Base-by-base conservation (phyloP, 2,329 filamentous ascomycete genomes). In the Sporothrix globosa region DNA sequence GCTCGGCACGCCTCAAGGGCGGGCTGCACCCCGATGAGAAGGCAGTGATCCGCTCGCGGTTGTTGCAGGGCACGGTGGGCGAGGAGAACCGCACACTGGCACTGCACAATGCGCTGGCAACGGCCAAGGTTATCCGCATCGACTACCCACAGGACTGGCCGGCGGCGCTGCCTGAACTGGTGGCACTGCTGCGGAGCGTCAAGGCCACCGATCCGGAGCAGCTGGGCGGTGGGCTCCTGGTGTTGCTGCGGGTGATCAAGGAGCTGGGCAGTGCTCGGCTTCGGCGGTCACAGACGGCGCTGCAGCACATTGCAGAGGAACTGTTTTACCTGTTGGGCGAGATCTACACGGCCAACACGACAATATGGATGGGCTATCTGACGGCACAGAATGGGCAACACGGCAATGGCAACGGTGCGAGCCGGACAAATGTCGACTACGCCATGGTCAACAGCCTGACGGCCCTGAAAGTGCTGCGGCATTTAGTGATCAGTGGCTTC, bases 101-200 rank as follows among this genome's bases (percentile, higher is more conserved):
- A 21, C 81, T 96, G 44, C 94, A 97, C 77, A 97, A 96, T 82
- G 92, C 95, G 17, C 83, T 98, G 34, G 91, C 96, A 70, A 85
- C 93, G 56, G 92, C 94, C 19, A 98, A 97, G 80, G 90, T 98
- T 70, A 86, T 96, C 71, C 87, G 96, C 71, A 92, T 93, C 78
- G 96, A 98, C 79, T 98, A 92, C 78, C 95, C 95, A 0, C 83
- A 87, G 67, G 91, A 97, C 72, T 99, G 96, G 96, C 86, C 88
- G 1, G 84, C 88, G 61, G 86, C 87, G 24, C 79, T 91, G 54
- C 80, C 84, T 19, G 83, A 79, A n/a, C 79, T 95, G 10, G 87
- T 92, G 63, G 82, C 85, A 34, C 82, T 90, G 39, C 84, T 97
- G 46, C 88, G 91, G 69, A 80, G 82, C 13, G 85, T 86, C 19